Percentiles rank a stretch among this genome's conserved stretches.
phyloP scores from a whole-genome alignment of 768 basidiomycete species.

The Mycena crocata region DNA sequence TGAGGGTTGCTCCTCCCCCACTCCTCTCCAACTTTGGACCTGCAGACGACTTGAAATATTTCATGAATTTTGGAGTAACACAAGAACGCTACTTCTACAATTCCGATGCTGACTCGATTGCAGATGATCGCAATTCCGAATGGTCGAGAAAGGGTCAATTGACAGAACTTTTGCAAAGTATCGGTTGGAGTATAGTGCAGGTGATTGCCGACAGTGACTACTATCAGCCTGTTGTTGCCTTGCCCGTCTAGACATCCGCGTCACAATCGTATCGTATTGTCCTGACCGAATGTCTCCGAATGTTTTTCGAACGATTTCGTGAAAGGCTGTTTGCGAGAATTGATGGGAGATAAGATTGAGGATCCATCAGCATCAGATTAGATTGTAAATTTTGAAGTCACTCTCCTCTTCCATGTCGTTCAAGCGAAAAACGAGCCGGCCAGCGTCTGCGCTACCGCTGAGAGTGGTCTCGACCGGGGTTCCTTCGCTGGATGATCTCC shows the following conservation, averaged over 20 bases:
- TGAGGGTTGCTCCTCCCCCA: neutral
- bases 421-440: conserved; percentile 24
- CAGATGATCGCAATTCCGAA: no score
- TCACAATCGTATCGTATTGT: no score
- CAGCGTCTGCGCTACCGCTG: neutral
- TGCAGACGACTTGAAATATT: neutral
- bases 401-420: no score
- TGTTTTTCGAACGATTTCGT: no score
- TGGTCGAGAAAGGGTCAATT: no score
- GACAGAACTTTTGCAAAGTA: neutral
- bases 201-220: neutral
- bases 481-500: conserved; percentile 93
- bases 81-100: no score
- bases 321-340: no score
- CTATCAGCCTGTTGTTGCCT: neutral
- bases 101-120: neutral
- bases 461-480: conserved; percentile 78
- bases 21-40: neutral
- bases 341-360: no score
- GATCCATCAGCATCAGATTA: no score
- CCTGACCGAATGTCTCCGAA: no score
- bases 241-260: no score
- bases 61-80: neutral
- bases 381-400: neutral
- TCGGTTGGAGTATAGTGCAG: neutral